phyloP scores from a whole-genome alignment of 2,329 filamentous ascomycete genomes.

The Fusarium camptoceras region DNA sequence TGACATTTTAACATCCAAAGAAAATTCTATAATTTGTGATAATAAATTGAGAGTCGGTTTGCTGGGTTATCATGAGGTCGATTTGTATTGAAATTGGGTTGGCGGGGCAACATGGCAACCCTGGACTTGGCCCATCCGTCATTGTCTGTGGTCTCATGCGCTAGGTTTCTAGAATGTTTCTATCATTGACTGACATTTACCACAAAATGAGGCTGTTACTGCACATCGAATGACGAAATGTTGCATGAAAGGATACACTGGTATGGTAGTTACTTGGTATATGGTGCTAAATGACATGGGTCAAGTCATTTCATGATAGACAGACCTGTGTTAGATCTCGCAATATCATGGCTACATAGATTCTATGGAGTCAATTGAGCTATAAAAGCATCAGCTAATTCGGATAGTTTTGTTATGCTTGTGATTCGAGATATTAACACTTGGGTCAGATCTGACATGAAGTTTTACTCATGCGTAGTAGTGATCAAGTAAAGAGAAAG shows the following conservation, averaged over 20 bases:
- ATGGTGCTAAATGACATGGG: not conserved
- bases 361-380: not conserved
- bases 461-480: not conserved
- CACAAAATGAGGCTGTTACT: not conserved
- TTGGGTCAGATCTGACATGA: not conserved
- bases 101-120: slow-evolving; percentile 39
- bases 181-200: not conserved
- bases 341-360: not conserved
- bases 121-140: not conserved
- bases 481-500: not conserved
- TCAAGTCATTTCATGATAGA: not conserved
- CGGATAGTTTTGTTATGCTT: no score
- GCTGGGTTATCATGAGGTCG: slow-evolving; percentile 4
- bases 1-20: slow-evolving; percentile 55
- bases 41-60: not conserved
- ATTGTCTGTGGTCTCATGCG: not conserved
- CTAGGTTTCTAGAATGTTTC: slow-evolving; percentile 11
- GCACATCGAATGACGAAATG: no score
- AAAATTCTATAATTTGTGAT: not conserved
- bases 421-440: no score
- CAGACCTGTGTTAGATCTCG: not conserved
- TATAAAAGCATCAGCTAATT: no score
- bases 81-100: slow-evolving; percentile 33
- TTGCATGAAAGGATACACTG: not conserved
- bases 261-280: not conserved